These are phyloP conservation scores for Russula compacta DNA, from an alignment of 768 basidiomycete genomes.

Conservation along the genomic window DNA sequence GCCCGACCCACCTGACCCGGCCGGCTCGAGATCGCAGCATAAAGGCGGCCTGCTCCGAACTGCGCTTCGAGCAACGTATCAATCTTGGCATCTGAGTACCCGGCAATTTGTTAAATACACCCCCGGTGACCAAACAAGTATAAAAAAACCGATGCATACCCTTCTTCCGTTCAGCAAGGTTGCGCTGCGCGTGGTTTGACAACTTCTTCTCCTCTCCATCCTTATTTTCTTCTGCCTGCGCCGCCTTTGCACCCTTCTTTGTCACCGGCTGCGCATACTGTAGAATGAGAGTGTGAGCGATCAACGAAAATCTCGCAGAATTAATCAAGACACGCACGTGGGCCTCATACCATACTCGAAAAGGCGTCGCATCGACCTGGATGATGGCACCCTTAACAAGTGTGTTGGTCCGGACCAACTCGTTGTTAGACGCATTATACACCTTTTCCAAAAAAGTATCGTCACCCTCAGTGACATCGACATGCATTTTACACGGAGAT, in stretches of 20 bases:
- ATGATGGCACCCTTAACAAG: slow-evolving; percentile 96
- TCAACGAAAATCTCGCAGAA: slow-evolving; percentile 1
- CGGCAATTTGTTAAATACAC: slow-evolving; percentile 6
- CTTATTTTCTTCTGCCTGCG: slow-evolving; percentile 44
- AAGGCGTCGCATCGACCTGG: slow-evolving; percentile 96
- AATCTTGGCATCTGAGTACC: slow-evolving; percentile 68
- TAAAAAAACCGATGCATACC: slow-evolving; percentile 34
- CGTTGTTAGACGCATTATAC: slow-evolving; percentile 99
- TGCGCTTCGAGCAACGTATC: slow-evolving; percentile 84
- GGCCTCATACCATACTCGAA: slow-evolving; percentile 99
- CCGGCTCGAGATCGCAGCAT: slow-evolving; percentile 87
- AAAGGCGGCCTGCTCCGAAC: slow-evolving; percentile 91
- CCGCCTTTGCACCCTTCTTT: slow-evolving; percentile 70
- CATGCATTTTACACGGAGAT: background rate
- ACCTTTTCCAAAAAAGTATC: slow-evolving; percentile 41
- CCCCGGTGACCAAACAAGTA: background rate
- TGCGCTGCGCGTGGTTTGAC: slow-evolving; percentile 86
- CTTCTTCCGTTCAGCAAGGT: slow-evolving; percentile 84
- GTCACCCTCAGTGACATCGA: background rate
- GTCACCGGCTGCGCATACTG: slow-evolving; percentile 94
- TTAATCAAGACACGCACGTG: slow-evolving; percentile 55
- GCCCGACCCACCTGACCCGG: slow-evolving; percentile 95
- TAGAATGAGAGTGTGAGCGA: slow-evolving; percentile 1
- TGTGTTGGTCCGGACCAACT: slow-evolving; percentile 98
- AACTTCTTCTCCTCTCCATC: slow-evolving; percentile 59